Conservation (phyloP, 768 basidiomycete species). For the Botryobasidium botryosum region DNA sequence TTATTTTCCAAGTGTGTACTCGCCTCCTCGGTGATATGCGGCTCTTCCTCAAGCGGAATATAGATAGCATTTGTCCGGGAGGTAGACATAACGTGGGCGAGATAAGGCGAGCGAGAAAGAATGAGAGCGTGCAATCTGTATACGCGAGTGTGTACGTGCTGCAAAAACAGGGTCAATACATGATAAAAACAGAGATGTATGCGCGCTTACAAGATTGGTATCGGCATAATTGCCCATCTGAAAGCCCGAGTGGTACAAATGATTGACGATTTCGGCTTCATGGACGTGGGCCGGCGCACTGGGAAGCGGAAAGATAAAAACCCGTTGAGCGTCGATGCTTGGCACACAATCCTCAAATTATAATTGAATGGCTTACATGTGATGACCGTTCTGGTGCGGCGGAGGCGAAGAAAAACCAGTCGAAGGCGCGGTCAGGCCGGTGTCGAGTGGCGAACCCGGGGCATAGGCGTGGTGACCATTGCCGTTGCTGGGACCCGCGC, state of each 20-base stretch:
- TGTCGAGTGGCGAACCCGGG: no score
- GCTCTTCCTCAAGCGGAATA: slow-evolving; percentile 59
- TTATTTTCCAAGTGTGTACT: slow-evolving; percentile 15
- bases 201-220: slow-evolving; percentile 42
- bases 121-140: slow-evolving; percentile 76
- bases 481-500: no score
- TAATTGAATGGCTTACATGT: no score
- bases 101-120: slow-evolving; percentile 71
- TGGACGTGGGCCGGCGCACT: no score
- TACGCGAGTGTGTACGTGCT: slow-evolving; percentile 12
- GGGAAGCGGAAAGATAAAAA: no score
- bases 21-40: slow-evolving; percentile 74
- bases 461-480: no score
- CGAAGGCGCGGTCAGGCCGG: no score
- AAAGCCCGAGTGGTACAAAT: slow-evolving; percentile 66
- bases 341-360: no score
- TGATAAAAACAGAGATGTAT: not conserved
- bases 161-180: not conserved
- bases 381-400: no score
- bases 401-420: no score
- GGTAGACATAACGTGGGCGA: slow-evolving; percentile 77
- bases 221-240: slow-evolving; percentile 74
- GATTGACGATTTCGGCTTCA: slow-evolving; percentile 61
- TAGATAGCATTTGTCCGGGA: slow-evolving; percentile 48
- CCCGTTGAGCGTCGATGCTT: no score